These are phyloP conservation scores for Melanogaster broomeanus DNA, from an alignment of 768 basidiomycete species.

Conservation along the genomic window DNA sequence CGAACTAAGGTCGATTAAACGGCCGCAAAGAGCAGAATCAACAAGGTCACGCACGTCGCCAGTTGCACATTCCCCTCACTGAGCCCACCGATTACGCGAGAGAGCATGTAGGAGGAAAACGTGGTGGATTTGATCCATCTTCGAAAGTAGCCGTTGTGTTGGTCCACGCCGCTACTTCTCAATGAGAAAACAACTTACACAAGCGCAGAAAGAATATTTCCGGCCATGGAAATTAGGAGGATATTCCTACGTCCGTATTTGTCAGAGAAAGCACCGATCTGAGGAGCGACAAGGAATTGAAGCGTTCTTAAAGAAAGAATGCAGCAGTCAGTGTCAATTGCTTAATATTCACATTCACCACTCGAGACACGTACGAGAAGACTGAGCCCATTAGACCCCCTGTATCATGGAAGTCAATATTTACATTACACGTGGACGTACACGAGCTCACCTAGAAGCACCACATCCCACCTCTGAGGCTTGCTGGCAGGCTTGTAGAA, in stretches of 20 bases:
- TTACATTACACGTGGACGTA: background rate
- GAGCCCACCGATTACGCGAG: slow-evolving; percentile 88
- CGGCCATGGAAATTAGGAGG: slow-evolving; percentile 85
- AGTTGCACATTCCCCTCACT: slow-evolving; percentile 98
- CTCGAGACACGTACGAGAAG: slow-evolving; percentile 71
- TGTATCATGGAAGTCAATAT: slow-evolving; percentile 25
- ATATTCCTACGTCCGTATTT: slow-evolving; percentile 85
- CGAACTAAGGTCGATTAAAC: slow-evolving; percentile 52
- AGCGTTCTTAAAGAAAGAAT: slow-evolving; percentile 58
- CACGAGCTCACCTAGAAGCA: slow-evolving; percentile 72
- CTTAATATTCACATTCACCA: slow-evolving; percentile 38
- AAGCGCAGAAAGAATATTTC: slow-evolving; percentile 88
- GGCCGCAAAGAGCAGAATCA: background rate
- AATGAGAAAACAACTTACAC: slow-evolving; percentile 51
- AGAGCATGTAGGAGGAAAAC: slow-evolving; percentile 88
- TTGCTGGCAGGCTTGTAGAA: slow-evolving; percentile 62
- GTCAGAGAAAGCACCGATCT: slow-evolving; percentile 84
- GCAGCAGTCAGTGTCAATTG: slow-evolving; percentile 30
- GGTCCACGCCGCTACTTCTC: slow-evolving; percentile 1
- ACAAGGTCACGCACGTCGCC: slow-evolving; percentile 70
- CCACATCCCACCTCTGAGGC: slow-evolving; percentile 88
- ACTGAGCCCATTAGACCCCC: slow-evolving; percentile 92
- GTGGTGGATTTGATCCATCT: slow-evolving; percentile 92
- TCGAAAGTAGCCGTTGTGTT: background rate
- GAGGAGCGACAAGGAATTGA: slow-evolving; percentile 82